Conservation (phyloP, 768 basidiomycete genomes). For the Boletus tomentosulus region DNA sequence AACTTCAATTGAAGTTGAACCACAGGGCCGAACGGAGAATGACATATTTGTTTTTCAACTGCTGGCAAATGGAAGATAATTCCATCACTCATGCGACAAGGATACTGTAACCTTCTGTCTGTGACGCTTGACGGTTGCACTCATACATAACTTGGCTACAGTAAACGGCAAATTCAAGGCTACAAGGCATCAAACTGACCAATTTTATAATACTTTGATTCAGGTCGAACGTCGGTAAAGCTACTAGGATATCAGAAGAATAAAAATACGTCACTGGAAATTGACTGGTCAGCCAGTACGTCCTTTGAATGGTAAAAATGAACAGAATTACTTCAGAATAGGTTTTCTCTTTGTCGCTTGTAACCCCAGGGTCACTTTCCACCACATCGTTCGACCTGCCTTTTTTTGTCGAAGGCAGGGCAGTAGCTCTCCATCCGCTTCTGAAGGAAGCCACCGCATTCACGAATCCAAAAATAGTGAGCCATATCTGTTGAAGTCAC, state of each 20-base stretch:
- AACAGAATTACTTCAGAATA: slow-evolving; percentile 6
- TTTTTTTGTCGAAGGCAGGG: slow-evolving; percentile 21
- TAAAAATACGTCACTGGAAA: neutral
- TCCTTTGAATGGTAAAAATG: neutral
- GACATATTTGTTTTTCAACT: neutral
- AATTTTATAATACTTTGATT: too few relatives aligned
- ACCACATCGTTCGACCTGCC: neutral
- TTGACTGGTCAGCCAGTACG: neutral
- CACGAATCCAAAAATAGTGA: slow-evolving; percentile 38
- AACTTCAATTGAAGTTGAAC: neutral
- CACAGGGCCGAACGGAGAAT: neutral
- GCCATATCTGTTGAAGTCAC: slow-evolving; percentile 32
- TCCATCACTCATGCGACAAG: neutral
- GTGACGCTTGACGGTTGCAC: too few relatives aligned
- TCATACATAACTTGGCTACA: too few relatives aligned
- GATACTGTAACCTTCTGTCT: too few relatives aligned
- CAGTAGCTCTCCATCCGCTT: slow-evolving; percentile 69
- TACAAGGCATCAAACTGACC: too few relatives aligned
- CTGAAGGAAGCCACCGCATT: slow-evolving; percentile 61
- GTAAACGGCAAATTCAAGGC: too few relatives aligned
- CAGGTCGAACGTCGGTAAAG: too few relatives aligned
- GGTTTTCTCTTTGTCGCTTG: slow-evolving; percentile 11
- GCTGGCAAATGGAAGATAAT: neutral
- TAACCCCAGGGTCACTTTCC: slow-evolving; percentile 1
- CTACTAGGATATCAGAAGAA: neutral